phyloP scores from a whole-genome alignment of 257 asterid genomes.

The Cordia subcordata region DNA sequence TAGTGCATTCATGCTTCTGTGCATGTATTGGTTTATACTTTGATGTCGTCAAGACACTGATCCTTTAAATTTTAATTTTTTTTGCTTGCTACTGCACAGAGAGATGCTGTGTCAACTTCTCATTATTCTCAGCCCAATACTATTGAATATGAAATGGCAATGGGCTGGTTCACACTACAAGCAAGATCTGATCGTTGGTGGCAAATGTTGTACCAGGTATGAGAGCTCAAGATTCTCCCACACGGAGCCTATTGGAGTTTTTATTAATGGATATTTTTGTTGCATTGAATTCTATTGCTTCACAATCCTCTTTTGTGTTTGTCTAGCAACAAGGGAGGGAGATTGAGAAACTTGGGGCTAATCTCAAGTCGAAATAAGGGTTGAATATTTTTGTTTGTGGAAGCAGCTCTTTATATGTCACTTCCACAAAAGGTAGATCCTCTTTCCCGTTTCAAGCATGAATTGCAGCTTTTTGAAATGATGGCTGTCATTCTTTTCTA shows the following conservation, averaged over 20 bases:
- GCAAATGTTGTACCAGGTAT: slow-evolving; percentile 59
- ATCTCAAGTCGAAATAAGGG: not conserved
- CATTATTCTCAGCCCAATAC: slow-evolving; percentile 88
- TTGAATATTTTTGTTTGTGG: not conserved
- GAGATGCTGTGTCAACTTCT: slow-evolving; percentile 73
- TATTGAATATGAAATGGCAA: slow-evolving; percentile 74
- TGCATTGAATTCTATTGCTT: not conserved
- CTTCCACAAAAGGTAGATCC: not conserved
- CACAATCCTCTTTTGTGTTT: not conserved
- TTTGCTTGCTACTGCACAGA: slow-evolving; percentile 35
- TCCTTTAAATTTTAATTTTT: not conserved
- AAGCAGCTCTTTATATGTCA: not conserved
- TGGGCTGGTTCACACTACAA: slow-evolving; percentile 70
- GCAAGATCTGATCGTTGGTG: slow-evolving; percentile 53
- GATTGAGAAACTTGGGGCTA: not conserved
- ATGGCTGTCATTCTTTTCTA: not conserved
- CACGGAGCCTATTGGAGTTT: not conserved
- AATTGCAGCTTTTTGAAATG: not conserved
- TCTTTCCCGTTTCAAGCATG: not conserved
- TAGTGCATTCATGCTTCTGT: no score
- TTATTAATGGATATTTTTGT: not conserved
- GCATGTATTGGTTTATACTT: no score
- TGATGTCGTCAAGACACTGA: not conserved
- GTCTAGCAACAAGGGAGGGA: not conserved
- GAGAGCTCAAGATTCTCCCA: slow-evolving; percentile 3